These are phyloP conservation scores for Diddensiella caesifluorescens DNA, from an alignment of 805 yeast species.

Conservation along the genomic window DNA sequence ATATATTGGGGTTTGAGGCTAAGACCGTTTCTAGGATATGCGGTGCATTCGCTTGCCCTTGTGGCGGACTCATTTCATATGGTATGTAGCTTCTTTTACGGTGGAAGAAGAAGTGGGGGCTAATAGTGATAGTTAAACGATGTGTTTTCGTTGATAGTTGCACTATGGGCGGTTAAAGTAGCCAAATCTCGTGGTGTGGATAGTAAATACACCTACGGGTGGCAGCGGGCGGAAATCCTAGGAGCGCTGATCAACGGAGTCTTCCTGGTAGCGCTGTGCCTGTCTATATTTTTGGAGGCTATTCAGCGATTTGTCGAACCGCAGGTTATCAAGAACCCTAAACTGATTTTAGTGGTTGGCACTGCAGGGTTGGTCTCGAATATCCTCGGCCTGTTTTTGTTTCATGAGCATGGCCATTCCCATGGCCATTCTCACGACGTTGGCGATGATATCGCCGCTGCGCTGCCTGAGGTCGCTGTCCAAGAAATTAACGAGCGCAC, in stretches of 20 bases:
- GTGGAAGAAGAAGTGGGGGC: neutral
- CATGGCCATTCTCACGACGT: slow-evolving; percentile 27
- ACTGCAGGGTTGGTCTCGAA: slow-evolving; percentile 77
- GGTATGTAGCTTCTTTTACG: slow-evolving; percentile 31
- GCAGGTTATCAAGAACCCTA: slow-evolving; percentile 73
- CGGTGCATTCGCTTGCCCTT: slow-evolving; percentile 89
- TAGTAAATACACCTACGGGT: slow-evolving; percentile 89
- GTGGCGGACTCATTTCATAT: slow-evolving; percentile 97
- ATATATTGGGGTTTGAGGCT: neutral
- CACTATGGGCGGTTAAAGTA: slow-evolving; percentile 93
- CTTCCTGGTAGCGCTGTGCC: slow-evolving; percentile 83
- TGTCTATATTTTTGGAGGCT: slow-evolving; percentile 89
- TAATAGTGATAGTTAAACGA: slow-evolving; percentile 54
- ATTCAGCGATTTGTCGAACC: slow-evolving; percentile 82
- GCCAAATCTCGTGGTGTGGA: slow-evolving; percentile 78
- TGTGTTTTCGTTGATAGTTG: slow-evolving; percentile 80
- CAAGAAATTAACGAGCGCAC: slow-evolving; percentile 37
- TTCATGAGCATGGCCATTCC: slow-evolving; percentile 79
- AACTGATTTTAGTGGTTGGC: slow-evolving; percentile 77
- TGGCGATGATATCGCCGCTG: slow-evolving; percentile 20
- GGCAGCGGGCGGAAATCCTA: slow-evolving; percentile 95
- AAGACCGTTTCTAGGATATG: slow-evolving; percentile 40
- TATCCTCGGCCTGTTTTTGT: slow-evolving; percentile 73
- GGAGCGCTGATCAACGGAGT: slow-evolving; percentile 96
- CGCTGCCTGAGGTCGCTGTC: slow-evolving; percentile 46